phyloP scores from a whole-genome alignment of 2,329 filamentous ascomycete genomes.

The Fusarium denticulatum region DNA sequence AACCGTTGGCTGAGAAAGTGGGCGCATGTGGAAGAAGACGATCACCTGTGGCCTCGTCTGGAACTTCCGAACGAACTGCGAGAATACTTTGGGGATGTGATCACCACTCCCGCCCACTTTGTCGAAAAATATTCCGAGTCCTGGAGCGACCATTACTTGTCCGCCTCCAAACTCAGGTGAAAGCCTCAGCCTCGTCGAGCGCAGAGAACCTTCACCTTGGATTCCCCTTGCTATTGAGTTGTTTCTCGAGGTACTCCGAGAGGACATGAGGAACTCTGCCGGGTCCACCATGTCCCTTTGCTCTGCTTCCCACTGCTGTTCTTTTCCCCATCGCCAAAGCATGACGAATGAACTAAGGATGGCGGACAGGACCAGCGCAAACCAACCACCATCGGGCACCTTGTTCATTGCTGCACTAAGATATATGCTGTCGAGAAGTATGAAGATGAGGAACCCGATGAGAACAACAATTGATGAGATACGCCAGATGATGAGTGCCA shows the following conservation, averaged over 20 bases:
- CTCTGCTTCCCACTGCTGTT: slow-evolving; percentile 79
- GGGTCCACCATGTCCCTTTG: slow-evolving; percentile 65
- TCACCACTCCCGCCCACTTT: slow-evolving; percentile 75
- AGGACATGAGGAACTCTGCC: slow-evolving; percentile 50
- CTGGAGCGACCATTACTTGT: slow-evolving; percentile 60
- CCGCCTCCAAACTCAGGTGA: slow-evolving; percentile 55
- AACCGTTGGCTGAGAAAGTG: slow-evolving; percentile 68
- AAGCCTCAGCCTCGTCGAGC: slow-evolving; percentile 43
- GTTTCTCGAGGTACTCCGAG: slow-evolving; percentile 39
- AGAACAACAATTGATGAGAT: slow-evolving; percentile 69
- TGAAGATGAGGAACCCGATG: slow-evolving; percentile 70
- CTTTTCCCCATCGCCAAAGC: slow-evolving; percentile 82
- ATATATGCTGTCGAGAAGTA: slow-evolving; percentile 74
- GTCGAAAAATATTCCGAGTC: slow-evolving; percentile 80
- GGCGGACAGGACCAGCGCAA: slow-evolving; percentile 73
- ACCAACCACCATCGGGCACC: slow-evolving; percentile 81
- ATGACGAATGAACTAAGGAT: slow-evolving; percentile 73
- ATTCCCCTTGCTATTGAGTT: slow-evolving; percentile 36
- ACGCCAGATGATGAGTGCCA: slow-evolving; percentile 78
- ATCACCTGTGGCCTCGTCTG: slow-evolving; percentile 72
- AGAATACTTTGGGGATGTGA: slow-evolving; percentile 58
- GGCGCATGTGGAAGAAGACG: slow-evolving; percentile 79
- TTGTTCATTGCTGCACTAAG: slow-evolving; percentile 76
- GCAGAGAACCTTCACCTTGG: slow-evolving; percentile 23
- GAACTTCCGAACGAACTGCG: slow-evolving; percentile 78